Evolutionary conservation across 2,329 filamentous ascomycete species (phyloP), one percentile per base, ranked within the genome.

Genomic region (Venturia carpophila): DNA sequence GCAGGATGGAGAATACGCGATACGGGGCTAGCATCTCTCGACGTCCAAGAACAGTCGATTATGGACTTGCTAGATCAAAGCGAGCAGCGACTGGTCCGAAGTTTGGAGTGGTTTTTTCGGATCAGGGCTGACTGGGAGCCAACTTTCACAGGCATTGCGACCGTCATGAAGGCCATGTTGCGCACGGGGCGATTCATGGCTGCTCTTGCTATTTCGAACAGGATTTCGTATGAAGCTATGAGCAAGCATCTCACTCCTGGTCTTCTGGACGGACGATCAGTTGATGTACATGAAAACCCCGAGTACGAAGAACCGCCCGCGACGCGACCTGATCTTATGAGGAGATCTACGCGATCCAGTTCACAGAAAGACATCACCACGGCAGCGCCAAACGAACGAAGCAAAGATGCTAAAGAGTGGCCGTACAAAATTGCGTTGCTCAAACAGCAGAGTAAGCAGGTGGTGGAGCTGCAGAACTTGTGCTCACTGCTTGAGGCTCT

Each of bases 41-140:
- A 58, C 1, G 15, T 58, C 17, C 15, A 37, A 1, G 60, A 61
- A 39, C 13, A 10, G 17, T 27, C 37, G 3, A 4, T 86, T 83
- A 72, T 78, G 83, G 6, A 85, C 89, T 67, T 90, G 17, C 66
- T 76, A 11, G 77, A 87, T 11, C 81, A 85, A 9, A 76, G 81
- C 55, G 84, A 88, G 66, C 87, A 93, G 68, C 84, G 88, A 42
- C 81, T 96, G 63, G 91, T 97, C 58, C 84, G 88, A 65, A 87
- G 89, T 45, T 78, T 97, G 66, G 90, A 95, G 72, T 97, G 93
- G 92, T 87, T 93, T 73, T 78, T 90, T 66, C 82, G 90, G 65
- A 83, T 93, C 10, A 84, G 89, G 62, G 87, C 84, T 15, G 82
- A 89, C 64, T 92, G 88, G 87, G 79, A 82, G 19, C 81, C 87